These are phyloP conservation scores for Pisolithus marmoratus DNA, from an alignment of 768 basidiomycete species.

Conservation along the genomic window DNA sequence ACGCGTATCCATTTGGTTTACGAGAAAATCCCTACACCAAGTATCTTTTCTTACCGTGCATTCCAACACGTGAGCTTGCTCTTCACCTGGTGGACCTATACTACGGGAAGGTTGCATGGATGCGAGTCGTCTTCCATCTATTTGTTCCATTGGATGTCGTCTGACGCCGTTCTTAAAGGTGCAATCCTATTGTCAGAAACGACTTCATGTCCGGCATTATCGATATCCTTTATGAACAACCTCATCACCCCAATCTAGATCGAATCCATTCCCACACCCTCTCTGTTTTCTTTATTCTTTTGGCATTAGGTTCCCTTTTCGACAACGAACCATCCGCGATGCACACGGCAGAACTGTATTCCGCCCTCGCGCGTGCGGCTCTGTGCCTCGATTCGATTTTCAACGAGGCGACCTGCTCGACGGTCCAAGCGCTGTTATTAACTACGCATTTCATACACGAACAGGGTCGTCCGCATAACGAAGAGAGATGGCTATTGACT, in stretches of 20 bases:
- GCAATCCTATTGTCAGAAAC: slow-evolving; percentile 37
- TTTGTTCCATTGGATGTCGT: background rate
- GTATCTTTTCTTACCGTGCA: slow-evolving; percentile 32
- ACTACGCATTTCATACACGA: slow-evolving; percentile 38
- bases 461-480: slow-evolving; percentile 37
- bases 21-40: slow-evolving; percentile 34
- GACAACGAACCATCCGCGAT: slow-evolving; percentile 32
- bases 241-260: slow-evolving; percentile 28
- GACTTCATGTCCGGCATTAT: slow-evolving; percentile 39
- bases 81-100: slow-evolving; percentile 37
- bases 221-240: slow-evolving; percentile 37
- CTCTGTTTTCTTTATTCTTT: slow-evolving; percentile 46
- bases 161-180: slow-evolving; percentile 27
- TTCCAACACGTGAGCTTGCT: slow-evolving; percentile 37
- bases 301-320: slow-evolving; percentile 43
- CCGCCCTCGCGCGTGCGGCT: slow-evolving; percentile 44
- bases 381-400: slow-evolving; percentile 41
- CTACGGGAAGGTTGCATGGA: slow-evolving; percentile 41
- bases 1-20: slow-evolving; percentile 46
- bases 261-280: slow-evolving; percentile 41
- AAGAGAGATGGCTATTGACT: slow-evolving; percentile 44
- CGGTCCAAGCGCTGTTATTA: slow-evolving; percentile 45
- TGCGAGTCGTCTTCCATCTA: slow-evolving; percentile 30
- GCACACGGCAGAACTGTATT: slow-evolving; percentile 35
- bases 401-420: slow-evolving; percentile 39